These are phyloP conservation scores for Luffa acutangula DNA, from an alignment of 306 rosid species.

Conservation along the genomic window DNA sequence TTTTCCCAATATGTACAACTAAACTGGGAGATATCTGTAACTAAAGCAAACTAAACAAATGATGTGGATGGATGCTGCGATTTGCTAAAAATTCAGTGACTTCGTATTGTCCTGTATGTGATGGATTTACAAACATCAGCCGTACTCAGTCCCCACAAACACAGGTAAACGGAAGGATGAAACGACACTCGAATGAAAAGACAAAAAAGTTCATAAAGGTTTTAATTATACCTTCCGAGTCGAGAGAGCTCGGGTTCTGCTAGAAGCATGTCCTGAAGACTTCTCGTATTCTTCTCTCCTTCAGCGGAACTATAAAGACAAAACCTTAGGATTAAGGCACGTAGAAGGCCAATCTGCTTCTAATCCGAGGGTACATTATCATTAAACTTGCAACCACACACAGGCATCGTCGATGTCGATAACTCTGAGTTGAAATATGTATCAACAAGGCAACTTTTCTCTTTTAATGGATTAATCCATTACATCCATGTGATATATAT, in stretches of 20 bases:
- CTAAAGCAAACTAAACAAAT: not conserved
- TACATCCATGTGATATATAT: not conserved
- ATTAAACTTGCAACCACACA: not conserved
- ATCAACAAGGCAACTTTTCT: not conserved
- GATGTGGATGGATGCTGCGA: not conserved
- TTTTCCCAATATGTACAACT: constrained; percentile 3
- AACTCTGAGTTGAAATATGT: not conserved
- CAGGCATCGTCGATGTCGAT: not conserved
- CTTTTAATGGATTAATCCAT: not conserved
- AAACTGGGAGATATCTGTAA: not conserved
- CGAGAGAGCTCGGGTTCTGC: constrained; percentile 83
- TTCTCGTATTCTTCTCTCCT: constrained; percentile 28
- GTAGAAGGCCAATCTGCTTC: not conserved
- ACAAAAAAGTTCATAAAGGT: not conserved
- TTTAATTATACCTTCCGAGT: constrained; percentile 56
- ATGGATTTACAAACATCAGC: not conserved
- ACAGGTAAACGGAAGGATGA: not conserved
- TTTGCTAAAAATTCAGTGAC: constrained; percentile 20
- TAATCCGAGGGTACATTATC: not conserved
- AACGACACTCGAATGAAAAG: not conserved
- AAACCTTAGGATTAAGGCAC: not conserved
- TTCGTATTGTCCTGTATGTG: constrained; percentile 55
- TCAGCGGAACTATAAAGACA: constrained; percentile 28
- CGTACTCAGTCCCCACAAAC: constrained; percentile 13
- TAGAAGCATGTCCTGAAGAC: constrained; percentile 70